These are phyloP conservation scores for Oryza meyeriana DNA, from an alignment of 176 grass and related monocot genomes.

Conservation along the genomic window DNA sequence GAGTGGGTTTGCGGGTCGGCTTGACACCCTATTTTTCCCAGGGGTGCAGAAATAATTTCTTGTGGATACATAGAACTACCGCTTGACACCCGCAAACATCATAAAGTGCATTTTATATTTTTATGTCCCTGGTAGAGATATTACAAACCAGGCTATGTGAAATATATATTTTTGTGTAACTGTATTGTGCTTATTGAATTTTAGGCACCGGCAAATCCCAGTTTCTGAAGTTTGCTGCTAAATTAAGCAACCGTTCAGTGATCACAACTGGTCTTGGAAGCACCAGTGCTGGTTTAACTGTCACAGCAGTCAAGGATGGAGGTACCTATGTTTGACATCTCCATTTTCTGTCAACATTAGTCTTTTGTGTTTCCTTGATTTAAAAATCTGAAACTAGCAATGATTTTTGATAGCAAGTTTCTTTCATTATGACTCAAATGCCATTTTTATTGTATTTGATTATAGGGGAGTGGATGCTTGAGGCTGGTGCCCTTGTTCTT, in stretches of 20 bases:
- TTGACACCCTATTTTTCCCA: too few relatives aligned
- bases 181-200: conserved; percentile 26
- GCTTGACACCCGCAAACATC: background rate
- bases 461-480: conserved; percentile 95
- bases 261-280: conserved; percentile 93
- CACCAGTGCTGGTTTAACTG: conserved; percentile 95
- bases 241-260: conserved; percentile 88
- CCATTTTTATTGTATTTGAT: conserved; percentile 12
- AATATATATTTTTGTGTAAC: background rate
- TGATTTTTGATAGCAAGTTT: conserved; percentile 11
- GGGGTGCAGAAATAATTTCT: background rate
- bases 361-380: background rate
- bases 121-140: background rate
- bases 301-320: conserved; percentile 97
- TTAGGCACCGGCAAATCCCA: conserved; percentile 95
- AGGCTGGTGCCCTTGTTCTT: conserved; percentile 93
- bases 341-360: conserved; percentile 24
- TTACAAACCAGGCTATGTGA: background rate
- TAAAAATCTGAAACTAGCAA: conserved; percentile 24
- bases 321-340: conserved; percentile 47
- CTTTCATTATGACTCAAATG: background rate
- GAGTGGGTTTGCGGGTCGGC: too few relatives aligned
- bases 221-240: conserved; percentile 94
- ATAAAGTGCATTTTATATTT: background rate
- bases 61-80: too few relatives aligned